phyloP scores from a whole-genome alignment of 306 rosid species.

The Prunus padus region DNA sequence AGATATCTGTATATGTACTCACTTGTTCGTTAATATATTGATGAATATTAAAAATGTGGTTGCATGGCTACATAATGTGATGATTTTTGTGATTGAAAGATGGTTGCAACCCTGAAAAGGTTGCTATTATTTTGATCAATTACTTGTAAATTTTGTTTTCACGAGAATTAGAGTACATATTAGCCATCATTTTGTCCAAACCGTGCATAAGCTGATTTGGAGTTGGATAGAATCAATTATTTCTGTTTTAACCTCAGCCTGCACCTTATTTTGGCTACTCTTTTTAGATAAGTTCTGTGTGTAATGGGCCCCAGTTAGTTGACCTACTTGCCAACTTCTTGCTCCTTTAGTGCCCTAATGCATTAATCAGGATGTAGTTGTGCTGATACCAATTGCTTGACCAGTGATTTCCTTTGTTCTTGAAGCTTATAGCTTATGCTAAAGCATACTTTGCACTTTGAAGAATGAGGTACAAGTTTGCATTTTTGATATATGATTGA shows the following conservation, averaged over 20 bases:
- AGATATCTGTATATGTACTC: slow-evolving; percentile 24
- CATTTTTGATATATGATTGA: background rate
- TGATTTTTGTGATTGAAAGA: background rate
- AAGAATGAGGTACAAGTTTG: background rate
- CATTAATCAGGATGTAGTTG: background rate
- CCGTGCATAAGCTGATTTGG: background rate
- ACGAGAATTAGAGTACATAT: too few relatives aligned
- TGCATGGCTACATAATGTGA: background rate
- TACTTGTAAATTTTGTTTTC: too few relatives aligned
- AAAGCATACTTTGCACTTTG: background rate
- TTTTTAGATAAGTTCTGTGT: too few relatives aligned
- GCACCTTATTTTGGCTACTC: background rate
- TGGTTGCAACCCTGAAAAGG: background rate
- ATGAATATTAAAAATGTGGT: background rate
- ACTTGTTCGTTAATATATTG: background rate
- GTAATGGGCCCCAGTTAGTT: background rate
- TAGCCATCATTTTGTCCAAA: background rate
- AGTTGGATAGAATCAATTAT: background rate
- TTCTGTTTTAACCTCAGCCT: background rate
- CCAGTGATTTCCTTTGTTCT: background rate
- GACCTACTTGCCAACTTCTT: background rate
- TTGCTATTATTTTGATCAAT: background rate
- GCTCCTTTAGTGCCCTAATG: background rate
- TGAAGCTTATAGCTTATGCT: too few relatives aligned
- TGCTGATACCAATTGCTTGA: background rate